A percentile compares a stretch with the other conserved stretches of the same genome.
Evolutionary conservation across 2,329 filamentous ascomycete genomes (phyloP).

Genomic region (Nemania bipapillata): DNA sequence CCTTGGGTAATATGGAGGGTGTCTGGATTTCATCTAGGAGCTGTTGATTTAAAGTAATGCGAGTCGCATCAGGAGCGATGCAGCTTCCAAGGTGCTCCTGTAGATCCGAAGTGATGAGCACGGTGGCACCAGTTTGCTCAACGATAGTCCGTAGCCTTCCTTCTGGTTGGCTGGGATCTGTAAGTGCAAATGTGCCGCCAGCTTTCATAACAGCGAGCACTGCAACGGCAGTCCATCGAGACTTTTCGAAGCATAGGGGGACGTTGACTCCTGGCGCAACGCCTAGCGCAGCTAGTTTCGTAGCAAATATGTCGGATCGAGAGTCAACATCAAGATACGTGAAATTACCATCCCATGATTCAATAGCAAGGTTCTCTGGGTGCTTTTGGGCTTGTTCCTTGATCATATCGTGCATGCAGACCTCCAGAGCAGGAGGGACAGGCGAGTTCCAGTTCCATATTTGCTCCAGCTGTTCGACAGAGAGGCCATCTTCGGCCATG

Average conservation of each 20-base stretch:
- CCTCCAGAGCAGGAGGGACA: slow-evolving; percentile 55
- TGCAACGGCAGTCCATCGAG: slow-evolving; percentile 58
- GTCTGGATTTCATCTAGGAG: slow-evolving; percentile 41
- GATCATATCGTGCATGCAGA: slow-evolving; percentile 62
- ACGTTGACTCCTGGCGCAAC: slow-evolving; percentile 56
- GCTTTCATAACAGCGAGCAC: slow-evolving; percentile 62
- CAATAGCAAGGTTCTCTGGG: slow-evolving; percentile 58
- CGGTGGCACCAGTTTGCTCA: slow-evolving; percentile 55
- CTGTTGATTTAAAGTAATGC: slow-evolving; percentile 51
- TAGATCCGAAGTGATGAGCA: slow-evolving; percentile 56
- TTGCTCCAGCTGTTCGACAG: slow-evolving; percentile 55
- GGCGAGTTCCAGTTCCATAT: slow-evolving; percentile 61
- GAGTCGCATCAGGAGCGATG: slow-evolving; percentile 52
- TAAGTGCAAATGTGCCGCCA: slow-evolving; percentile 61
- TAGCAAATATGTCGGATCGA: slow-evolving; percentile 57
- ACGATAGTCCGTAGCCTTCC: slow-evolving; percentile 59
- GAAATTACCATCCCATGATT: slow-evolving; percentile 62
- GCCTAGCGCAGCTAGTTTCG: slow-evolving; percentile 54
- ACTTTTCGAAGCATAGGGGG: slow-evolving; percentile 65
- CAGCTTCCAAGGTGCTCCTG: slow-evolving; percentile 54
- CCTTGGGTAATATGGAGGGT: slow-evolving; percentile 40
- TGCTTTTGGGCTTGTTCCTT: slow-evolving; percentile 52
- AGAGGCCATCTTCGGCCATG: slow-evolving; percentile 46
- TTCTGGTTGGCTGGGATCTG: slow-evolving; percentile 60
- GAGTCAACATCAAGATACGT: slow-evolving; percentile 60